phyloP scores from a whole-genome alignment of 2,329 filamentous ascomycete species.

The Venturia aucupariae region DNA sequence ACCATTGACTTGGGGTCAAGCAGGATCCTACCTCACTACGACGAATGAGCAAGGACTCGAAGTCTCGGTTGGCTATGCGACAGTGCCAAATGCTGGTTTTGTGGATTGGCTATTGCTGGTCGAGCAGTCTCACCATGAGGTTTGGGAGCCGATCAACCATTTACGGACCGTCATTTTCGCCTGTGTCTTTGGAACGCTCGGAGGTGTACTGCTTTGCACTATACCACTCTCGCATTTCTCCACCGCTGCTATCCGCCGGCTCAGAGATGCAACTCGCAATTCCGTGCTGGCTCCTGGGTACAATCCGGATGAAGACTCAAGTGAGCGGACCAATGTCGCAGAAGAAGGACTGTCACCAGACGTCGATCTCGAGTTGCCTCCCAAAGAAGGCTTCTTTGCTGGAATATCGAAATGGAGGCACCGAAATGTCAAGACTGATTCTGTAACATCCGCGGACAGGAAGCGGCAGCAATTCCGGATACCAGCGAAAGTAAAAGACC shows the following conservation, averaged over 20 bases:
- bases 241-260: slow-evolving; percentile 66
- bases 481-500: slow-evolving; percentile 68
- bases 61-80: slow-evolving; percentile 73
- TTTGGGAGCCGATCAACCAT: slow-evolving; percentile 63
- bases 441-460: slow-evolving; percentile 30
- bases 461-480: slow-evolving; percentile 63
- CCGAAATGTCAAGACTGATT: slow-evolving; percentile 24
- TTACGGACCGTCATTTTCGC: slow-evolving; percentile 73
- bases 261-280: slow-evolving; percentile 66
- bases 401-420: slow-evolving; percentile 25
- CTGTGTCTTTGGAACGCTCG: slow-evolving; percentile 77
- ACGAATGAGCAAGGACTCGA: slow-evolving; percentile 59
- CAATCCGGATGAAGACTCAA: slow-evolving; percentile 8
- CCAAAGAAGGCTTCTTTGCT: slow-evolving; percentile 37
- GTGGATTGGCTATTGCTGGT: slow-evolving; percentile 78
- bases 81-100: slow-evolving; percentile 52
- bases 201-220: slow-evolving; percentile 60
- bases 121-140: slow-evolving; percentile 65
- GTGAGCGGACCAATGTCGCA: slow-evolving; percentile 22
- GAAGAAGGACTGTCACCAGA: slow-evolving; percentile 29
- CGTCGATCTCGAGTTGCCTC: slow-evolving; percentile 28
- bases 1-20: slow-evolving; percentile 50
- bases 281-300: slow-evolving; percentile 60
- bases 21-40: slow-evolving; percentile 59
- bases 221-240: slow-evolving; percentile 75